Evolutionary conservation across 148 eudicot species (phyloP), one percentile per base, ranked within the genome.

Genomic region (Arbutus unedo): DNA sequence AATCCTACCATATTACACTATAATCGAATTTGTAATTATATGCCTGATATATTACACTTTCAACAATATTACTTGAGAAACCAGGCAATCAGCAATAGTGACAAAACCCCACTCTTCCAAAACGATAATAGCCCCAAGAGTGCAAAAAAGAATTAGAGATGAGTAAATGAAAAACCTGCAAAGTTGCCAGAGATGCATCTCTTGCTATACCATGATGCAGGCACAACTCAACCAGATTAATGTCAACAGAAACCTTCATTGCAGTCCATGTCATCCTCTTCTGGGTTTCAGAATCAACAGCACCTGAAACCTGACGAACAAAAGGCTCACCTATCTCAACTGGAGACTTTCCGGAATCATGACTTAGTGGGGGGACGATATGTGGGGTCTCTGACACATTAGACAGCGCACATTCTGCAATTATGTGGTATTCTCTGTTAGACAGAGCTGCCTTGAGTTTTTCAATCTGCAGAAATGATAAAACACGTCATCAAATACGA

Each of bases 321-420:
- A 82, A 62, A 82, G 89, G 85, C 80, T 87, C 90, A 50, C 76
- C 79, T 75, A 56, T 82, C 49, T 88, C 90, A 81, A n/a, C 73
- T 11, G 87, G 84, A 78, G 89, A 80, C 73, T 76, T 56, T 44
- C 53, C 83, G 62, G 84, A 76, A 79, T 86, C 87, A 86, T 84
- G 81, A 66, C 82, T 83, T 77, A 94, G 73, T 13, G 89, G 91
- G 60, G 97, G 92, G 47, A 92, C 87, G 70, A 88, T 70, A 85
- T 91, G 91, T 67, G 97, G 94, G 83, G 92, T 86, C 92, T 96
- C 99, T 18, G 97, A 90, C 64, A 94, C 31, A 87, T 96, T 96
- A 81, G 95, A 87, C 78, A 85, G 89, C 59, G 99, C 95, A 87
- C 98, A 96, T 89, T 96, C 99, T 31, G 95, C 90, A 82, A 94